These are phyloP conservation scores for Populus ilicifolia DNA, from an alignment of 345 rosid species.

Conservation along the genomic window DNA sequence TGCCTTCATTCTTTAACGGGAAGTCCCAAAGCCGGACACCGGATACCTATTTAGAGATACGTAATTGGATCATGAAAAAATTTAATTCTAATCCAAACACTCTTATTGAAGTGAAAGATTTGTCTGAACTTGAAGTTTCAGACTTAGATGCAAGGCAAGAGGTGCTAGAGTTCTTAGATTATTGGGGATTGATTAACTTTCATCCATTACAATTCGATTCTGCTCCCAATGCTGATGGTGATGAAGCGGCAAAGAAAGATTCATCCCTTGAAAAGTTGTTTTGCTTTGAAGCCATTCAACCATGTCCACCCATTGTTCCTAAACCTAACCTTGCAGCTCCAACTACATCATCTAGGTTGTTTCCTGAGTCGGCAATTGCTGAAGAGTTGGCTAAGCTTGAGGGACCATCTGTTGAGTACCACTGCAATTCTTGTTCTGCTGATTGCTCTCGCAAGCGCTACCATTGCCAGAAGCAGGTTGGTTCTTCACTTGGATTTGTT, in stretches of 20 bases:
- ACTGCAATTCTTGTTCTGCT: slow-evolving; percentile 96
- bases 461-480: slow-evolving; percentile 97
- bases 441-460: slow-evolving; percentile 99
- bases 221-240: slow-evolving; percentile 35
- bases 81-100: slow-evolving; percentile 67
- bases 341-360: slow-evolving; percentile 50
- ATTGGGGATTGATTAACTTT: slow-evolving; percentile 97
- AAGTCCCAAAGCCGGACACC: slow-evolving; percentile 60
- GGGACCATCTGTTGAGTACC: slow-evolving; percentile 91
- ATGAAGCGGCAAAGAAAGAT: slow-evolving; percentile 37
- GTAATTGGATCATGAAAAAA: slow-evolving; percentile 77
- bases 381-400: slow-evolving; percentile 76
- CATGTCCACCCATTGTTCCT: slow-evolving; percentile 41
- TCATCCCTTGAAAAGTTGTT: slow-evolving; percentile 64
- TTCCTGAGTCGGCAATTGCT: slow-evolving; percentile 65
- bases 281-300: slow-evolving; percentile 60
- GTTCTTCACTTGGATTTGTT: slow-evolving; percentile 16
- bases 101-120: slow-evolving; percentile 63
- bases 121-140: slow-evolving; percentile 73
- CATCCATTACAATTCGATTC: slow-evolving; percentile 71
- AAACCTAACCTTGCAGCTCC: slow-evolving; percentile 51
- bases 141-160: slow-evolving; percentile 77
- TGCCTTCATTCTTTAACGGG: slow-evolving; percentile 84
- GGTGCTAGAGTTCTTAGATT: slow-evolving; percentile 91
- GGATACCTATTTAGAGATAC: slow-evolving; percentile 68